Evolutionary conservation across 2,329 filamentous ascomycete species (phyloP).

Genomic region (Sporothrix phasma): DNA sequence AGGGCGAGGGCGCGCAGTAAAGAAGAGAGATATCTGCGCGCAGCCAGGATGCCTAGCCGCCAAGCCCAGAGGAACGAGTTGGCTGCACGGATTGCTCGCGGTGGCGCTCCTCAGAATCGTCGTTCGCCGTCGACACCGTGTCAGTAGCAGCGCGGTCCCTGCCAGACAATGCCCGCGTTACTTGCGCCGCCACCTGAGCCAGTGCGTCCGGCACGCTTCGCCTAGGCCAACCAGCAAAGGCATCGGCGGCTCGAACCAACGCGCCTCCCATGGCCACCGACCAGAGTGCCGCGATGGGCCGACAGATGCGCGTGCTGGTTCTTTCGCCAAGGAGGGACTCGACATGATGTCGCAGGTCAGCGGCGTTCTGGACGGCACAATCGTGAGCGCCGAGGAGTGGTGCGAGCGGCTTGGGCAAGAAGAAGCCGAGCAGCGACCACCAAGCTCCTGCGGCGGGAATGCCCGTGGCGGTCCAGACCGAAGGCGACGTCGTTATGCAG

Average conservation of each 20-base stretch:
- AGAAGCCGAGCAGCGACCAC: slow-evolving; percentile 21
- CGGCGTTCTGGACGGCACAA: slow-evolving; percentile 76
- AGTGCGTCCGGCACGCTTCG: slow-evolving; percentile 72
- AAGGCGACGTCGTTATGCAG: slow-evolving; percentile 9
- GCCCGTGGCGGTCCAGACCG: neutral
- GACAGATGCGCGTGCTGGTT: slow-evolving; percentile 68
- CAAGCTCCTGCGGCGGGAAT: neutral
- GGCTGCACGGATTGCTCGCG: slow-evolving; percentile 56
- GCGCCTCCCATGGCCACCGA: slow-evolving; percentile 19
- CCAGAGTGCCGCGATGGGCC: slow-evolving; percentile 46
- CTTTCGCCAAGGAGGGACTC: slow-evolving; percentile 80
- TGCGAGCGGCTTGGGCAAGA: slow-evolving; percentile 63
- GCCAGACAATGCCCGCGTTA: slow-evolving; percentile 74
- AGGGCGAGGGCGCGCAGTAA: neutral
- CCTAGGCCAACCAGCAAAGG: slow-evolving; percentile 48
- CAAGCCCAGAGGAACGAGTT: slow-evolving; percentile 37
- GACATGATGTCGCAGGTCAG: slow-evolving; percentile 93
- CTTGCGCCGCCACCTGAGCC: slow-evolving; percentile 69
- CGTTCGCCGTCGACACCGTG: slow-evolving; percentile 74
- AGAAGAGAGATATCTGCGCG: neutral
- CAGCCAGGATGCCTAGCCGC: slow-evolving; percentile 12
- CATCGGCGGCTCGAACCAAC: slow-evolving; percentile 9
- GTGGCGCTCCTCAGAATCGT: slow-evolving; percentile 65
- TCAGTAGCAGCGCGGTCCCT: slow-evolving; percentile 87
- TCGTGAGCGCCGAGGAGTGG: slow-evolving; percentile 87